phyloP scores from a whole-genome alignment of 2,329 filamentous ascomycete genomes.

The Curvularia spicifera region DNA sequence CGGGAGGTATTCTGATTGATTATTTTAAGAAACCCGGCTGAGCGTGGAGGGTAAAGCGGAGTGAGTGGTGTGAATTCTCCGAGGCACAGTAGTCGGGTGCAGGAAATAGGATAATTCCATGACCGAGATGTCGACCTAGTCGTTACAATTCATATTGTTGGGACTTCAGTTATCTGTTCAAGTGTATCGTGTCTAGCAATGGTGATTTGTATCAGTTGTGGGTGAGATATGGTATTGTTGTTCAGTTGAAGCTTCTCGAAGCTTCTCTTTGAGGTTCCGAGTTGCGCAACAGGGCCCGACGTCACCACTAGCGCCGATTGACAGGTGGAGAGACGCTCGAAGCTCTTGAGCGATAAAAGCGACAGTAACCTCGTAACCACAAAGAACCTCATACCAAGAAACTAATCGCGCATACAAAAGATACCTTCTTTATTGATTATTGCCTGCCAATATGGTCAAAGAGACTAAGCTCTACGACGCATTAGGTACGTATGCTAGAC shows the following conservation, averaged over 20 bases:
- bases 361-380: constrained; percentile 32
- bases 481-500: constrained; percentile 57
- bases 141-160: background rate
- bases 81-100: constrained; percentile 3
- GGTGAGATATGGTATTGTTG: constrained; percentile 8
- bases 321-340: constrained; percentile 39
- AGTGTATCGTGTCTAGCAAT: background rate
- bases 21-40: background rate
- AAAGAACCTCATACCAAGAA: constrained; percentile 16
- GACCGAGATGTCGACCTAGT: constrained; percentile 5
- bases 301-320: constrained; percentile 31
- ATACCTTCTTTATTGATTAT: constrained; percentile 17
- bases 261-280: constrained; percentile 33
- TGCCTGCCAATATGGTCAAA: constrained; percentile 73
- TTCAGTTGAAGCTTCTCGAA: constrained; percentile 49
- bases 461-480: constrained; percentile 96
- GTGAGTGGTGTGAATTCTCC: constrained; percentile 1
- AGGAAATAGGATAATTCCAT: constrained; percentile 4
- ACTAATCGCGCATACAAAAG: constrained; percentile 19
- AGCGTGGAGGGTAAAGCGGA: background rate
- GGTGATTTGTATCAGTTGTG: background rate
- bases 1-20: background rate
- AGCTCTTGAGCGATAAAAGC: constrained; percentile 36
- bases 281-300: constrained; percentile 19
- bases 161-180: constrained; percentile 1